A percentile compares a stretch with the other conserved stretches of the same genome.
These are phyloP conservation scores for Solanum neorickii DNA, from an alignment of 257 asterid species.

Conservation along the genomic window DNA sequence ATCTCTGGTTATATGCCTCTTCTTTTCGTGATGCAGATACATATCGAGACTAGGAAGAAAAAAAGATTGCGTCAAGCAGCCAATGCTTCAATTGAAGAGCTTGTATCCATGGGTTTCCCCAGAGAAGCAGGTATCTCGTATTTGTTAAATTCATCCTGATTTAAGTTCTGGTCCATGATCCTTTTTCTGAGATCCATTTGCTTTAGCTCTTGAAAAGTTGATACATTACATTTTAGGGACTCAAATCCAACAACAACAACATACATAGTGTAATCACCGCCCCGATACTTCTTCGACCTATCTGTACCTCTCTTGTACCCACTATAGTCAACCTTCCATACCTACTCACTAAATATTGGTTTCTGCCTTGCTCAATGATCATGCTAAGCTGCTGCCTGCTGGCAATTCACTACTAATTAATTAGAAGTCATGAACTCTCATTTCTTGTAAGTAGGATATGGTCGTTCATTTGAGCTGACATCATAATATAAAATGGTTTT, in stretches of 20 bases:
- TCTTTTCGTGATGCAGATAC: constrained; percentile 32
- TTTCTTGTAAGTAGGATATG: neutral
- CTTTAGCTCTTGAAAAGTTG: neutral
- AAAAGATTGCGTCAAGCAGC: constrained; percentile 37
- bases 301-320: neutral
- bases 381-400: neutral
- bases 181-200: neutral
- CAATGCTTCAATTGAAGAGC: constrained; percentile 38
- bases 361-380: neutral
- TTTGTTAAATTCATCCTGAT: neutral
- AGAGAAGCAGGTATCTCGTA: constrained; percentile 46
- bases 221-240: neutral
- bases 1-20: neutral
- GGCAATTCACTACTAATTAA: neutral
- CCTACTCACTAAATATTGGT: neutral
- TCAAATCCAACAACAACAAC: neutral
- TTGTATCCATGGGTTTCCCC: constrained; percentile 55
- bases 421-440: neutral
- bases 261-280: neutral
- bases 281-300: neutral
- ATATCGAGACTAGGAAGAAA: constrained; percentile 48
- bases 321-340: neutral
- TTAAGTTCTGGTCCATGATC: neutral
- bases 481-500: neutral
- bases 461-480: neutral